Conservation (phyloP, 139 green algal species). For the Limnomonas spitsbergensis region DNA sequence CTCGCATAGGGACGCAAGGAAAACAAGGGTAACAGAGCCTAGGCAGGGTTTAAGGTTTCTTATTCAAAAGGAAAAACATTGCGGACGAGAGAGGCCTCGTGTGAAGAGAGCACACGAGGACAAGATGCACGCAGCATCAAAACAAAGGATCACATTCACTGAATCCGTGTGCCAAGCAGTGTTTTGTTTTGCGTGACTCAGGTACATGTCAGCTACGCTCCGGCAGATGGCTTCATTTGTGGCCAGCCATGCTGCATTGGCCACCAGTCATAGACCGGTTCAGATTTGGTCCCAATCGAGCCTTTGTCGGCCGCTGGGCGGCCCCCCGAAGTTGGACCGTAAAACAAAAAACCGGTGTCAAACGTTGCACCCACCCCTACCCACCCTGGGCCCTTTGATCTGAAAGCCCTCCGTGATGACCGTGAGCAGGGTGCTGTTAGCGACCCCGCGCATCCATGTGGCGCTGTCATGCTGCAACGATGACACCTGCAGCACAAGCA, state of each 20-base stretch:
- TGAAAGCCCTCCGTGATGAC: conserved; percentile 38
- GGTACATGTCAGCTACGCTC: too few relatives aligned
- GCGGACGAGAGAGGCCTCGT: too few relatives aligned
- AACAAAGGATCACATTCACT: neutral
- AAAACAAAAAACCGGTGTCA: neutral
- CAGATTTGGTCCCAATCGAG: too few relatives aligned
- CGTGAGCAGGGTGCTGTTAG: conserved; percentile 31
- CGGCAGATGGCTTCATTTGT: too few relatives aligned
- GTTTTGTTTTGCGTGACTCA: too few relatives aligned
- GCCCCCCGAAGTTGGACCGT: neutral
- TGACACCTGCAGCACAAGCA: neutral
- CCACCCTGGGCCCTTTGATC: conserved; percentile 27
- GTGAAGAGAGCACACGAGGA: too few relatives aligned
- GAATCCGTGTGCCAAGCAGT: neutral
- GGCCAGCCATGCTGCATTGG: too few relatives aligned
- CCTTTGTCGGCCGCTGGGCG: neutral
- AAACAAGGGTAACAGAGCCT: too few relatives aligned
- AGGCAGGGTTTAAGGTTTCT: too few relatives aligned
- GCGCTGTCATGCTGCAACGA: conserved; percentile 12
- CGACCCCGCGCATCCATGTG: conserved; percentile 35
- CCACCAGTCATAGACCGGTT: too few relatives aligned
- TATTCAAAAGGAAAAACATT: neutral
- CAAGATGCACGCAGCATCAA: neutral
- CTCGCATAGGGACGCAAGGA: too few relatives aligned
- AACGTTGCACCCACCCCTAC: too few relatives aligned